These are phyloP conservation scores for Tetracladium marchalianum DNA, from an alignment of 495 filamentous ascomycete genomes.

Conservation along the genomic window DNA sequence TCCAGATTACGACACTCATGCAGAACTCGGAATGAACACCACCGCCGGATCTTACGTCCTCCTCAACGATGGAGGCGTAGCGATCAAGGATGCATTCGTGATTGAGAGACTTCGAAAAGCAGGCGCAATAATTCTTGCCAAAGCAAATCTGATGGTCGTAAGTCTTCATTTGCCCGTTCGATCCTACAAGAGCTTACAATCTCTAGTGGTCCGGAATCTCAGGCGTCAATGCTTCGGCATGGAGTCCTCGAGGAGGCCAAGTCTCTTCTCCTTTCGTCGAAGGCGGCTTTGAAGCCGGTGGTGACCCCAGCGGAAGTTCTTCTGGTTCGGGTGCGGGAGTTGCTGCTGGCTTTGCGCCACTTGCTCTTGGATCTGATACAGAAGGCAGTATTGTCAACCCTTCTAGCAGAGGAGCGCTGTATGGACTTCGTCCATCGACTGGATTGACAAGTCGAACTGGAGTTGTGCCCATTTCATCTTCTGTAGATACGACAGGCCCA, in stretches of 20 bases:
- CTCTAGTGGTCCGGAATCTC: no score
- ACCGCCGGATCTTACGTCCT: conserved; percentile 33
- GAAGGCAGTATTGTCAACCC: conserved; percentile 33
- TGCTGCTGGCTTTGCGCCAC: conserved; percentile 32
- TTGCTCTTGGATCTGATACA: conserved; percentile 38
- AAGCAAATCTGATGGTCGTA: conserved; percentile 37
- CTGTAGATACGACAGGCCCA: no score
- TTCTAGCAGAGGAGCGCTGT: conserved; percentile 30
- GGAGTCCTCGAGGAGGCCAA: no score
- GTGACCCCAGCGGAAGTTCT: conserved; percentile 37
- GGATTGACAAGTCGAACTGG: no score
- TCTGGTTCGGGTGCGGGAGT: conserved; percentile 37
- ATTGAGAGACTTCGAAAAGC: conserved; percentile 28
- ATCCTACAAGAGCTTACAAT: no score
- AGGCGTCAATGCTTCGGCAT: no score
- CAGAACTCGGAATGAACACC: conserved; percentile 28
- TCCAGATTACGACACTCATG: conserved; percentile 24
- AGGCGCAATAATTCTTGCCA: conserved; percentile 37
- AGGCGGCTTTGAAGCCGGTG: no score
- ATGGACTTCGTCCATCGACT: no score
- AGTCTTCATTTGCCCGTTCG: no score
- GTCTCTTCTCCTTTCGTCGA: no score
- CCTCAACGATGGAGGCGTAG: conserved; percentile 19
- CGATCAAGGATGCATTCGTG: conserved; percentile 22
- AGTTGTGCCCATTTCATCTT: no score